phyloP scores from a whole-genome alignment of 805 yeast genomes.

The Trichomonascus vanleenenianus region DNA sequence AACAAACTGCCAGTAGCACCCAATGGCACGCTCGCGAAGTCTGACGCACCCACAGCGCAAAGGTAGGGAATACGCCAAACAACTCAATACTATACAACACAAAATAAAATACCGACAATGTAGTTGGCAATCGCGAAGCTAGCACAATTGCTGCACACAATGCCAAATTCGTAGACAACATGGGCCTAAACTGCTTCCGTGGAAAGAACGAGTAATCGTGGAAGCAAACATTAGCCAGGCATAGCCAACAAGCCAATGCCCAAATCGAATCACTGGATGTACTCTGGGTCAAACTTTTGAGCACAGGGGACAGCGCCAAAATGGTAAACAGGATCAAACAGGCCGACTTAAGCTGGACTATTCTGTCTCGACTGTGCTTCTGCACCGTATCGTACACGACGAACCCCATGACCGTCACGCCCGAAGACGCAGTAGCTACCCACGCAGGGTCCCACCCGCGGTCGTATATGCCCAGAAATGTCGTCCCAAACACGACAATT shows the following conservation, averaged over 20 bases:
- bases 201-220: constrained; percentile 59
- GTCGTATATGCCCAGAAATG: constrained; percentile 50
- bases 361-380: not conserved
- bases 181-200: constrained; percentile 33
- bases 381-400: constrained; percentile 6
- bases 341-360: constrained; percentile 50
- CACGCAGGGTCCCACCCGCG: constrained; percentile 24
- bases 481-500: constrained; percentile 53
- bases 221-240: constrained; percentile 55
- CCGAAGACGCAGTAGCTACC: constrained; percentile 23
- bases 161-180: constrained; percentile 72
- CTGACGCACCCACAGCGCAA: constrained; percentile 52
- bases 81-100: constrained; percentile 64
- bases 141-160: constrained; percentile 81
- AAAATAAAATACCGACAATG: constrained; percentile 76
- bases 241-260: constrained; percentile 80
- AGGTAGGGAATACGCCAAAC: constrained; percentile 65
- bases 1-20: constrained; percentile 18
- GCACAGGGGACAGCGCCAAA: constrained; percentile 78
- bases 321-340: constrained; percentile 60
- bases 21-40: constrained; percentile 23
- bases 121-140: constrained; percentile 75
- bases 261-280: constrained; percentile 93
- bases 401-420: constrained; percentile 24
- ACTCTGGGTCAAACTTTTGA: constrained; percentile 78